Percentiles rank a stretch among this genome's conserved stretches.
Conservation (phyloP, 1,284 basidiomycete species). For the Ganoderma lingzhi region DNA sequence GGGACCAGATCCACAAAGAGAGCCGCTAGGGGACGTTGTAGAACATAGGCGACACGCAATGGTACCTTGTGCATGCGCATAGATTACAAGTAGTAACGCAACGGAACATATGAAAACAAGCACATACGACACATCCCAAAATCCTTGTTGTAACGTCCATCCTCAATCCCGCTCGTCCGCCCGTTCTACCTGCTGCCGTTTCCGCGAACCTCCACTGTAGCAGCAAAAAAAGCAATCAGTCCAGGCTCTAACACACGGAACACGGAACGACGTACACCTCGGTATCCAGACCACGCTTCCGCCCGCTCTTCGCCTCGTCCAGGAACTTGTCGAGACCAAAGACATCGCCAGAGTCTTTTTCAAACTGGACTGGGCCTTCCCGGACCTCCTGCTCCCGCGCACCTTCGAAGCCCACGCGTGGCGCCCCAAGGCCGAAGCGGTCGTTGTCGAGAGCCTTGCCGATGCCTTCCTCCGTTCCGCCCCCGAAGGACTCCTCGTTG, state of each 20-base stretch:
- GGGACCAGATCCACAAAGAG: neutral
- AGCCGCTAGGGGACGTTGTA: neutral
- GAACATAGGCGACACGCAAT: neutral
- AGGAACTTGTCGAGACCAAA: constrained; percentile 98
- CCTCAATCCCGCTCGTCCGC: constrained; percentile 62
- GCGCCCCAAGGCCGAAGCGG: constrained; percentile 91
- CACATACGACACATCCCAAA: constrained; percentile 17
- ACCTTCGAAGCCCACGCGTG: constrained; percentile 89
- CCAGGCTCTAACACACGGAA: constrained; percentile 7
- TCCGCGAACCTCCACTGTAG: constrained; percentile 66
- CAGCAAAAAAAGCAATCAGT: constrained; percentile 24
- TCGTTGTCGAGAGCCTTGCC: constrained; percentile 91
- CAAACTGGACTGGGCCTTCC: constrained; percentile 98
- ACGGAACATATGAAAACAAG: constrained; percentile 23
- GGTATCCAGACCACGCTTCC: constrained; percentile 88
- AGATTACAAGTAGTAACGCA: constrained; percentile 33
- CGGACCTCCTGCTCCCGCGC: constrained; percentile 83
- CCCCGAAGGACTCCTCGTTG: constrained; percentile 91
- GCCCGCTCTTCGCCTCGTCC: constrained; percentile 95
- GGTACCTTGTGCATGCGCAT: constrained; percentile 14
- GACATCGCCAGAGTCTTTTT: constrained; percentile 97
- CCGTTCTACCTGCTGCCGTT: constrained; percentile 76
- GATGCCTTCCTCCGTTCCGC: constrained; percentile 95
- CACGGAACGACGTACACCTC: constrained; percentile 60
- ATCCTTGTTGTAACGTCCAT: constrained; percentile 1